Conservation (phyloP, 148 eudicot species). For the Amaranthus hypochondriacus region DNA sequence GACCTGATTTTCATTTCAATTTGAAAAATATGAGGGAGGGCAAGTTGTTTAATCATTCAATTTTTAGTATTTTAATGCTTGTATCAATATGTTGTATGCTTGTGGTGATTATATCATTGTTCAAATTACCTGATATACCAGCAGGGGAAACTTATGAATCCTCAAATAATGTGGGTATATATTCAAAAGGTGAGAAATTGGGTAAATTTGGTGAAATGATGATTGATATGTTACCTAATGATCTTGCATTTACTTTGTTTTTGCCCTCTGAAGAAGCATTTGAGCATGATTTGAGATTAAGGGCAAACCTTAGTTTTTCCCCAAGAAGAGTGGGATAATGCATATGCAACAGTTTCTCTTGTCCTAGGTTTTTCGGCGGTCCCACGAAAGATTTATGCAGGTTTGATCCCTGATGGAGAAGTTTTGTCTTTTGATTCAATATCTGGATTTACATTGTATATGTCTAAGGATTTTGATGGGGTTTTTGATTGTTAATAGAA, state of each 20-base stretch:
- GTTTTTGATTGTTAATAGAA: constrained; percentile 54
- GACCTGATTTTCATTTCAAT: not conserved
- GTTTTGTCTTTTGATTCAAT: constrained; percentile 54
- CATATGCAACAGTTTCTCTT: constrained; percentile 63
- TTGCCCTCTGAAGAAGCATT: constrained; percentile 66
- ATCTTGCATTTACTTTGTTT: constrained; percentile 76
- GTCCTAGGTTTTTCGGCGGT: constrained; percentile 71
- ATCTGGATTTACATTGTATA: constrained; percentile 46
- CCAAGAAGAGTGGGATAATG: constrained; percentile 37
- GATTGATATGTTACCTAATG: constrained; percentile 68
- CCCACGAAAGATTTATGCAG: constrained; percentile 49
- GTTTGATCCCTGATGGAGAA: constrained; percentile 35
- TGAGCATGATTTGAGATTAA: constrained; percentile 50
- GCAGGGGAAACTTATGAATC: constrained; percentile 4
- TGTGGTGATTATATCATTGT: constrained; percentile 36
- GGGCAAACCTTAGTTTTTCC: constrained; percentile 31
- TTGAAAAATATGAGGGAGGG: constrained; percentile 21
- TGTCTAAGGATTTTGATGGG: constrained; percentile 50
- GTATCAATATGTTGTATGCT: constrained; percentile 43
- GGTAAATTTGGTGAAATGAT: constrained; percentile 63
- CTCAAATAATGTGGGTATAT: constrained; percentile 1
- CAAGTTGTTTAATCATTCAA: constrained; percentile 26
- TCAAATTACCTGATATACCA: constrained; percentile 45
- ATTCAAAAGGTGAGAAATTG: constrained; percentile 14
- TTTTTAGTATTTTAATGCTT: constrained; percentile 30